These are phyloP conservation scores for Vigna hirtella DNA, from an alignment of 306 rosid genomes.

Conservation along the genomic window DNA sequence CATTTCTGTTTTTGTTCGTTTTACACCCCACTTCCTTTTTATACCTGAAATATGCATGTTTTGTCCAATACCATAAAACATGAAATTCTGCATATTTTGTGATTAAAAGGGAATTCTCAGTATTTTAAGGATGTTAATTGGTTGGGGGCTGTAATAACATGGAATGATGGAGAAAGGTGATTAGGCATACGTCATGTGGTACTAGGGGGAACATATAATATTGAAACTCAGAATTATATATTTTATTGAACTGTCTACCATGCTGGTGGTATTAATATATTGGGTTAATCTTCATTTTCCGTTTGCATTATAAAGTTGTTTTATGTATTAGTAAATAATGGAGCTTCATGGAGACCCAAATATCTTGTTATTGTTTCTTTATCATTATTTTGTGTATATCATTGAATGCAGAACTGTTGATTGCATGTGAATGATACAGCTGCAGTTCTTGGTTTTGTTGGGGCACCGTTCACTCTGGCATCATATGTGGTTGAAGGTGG, in stretches of 20 bases:
- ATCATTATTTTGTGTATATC: slow-evolving; percentile 17
- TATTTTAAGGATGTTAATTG: no score
- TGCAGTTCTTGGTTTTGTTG: slow-evolving; percentile 95
- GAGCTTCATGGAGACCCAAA: slow-evolving; percentile 2
- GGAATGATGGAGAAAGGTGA: slow-evolving; percentile 9
- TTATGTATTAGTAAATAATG: background rate
- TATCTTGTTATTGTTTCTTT: background rate
- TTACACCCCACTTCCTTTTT: slow-evolving; percentile 21
- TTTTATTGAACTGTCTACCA: slow-evolving; percentile 16
- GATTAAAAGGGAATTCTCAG: no score
- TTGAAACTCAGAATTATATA: slow-evolving; percentile 8
- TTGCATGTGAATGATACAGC: slow-evolving; percentile 85
- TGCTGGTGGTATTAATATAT: slow-evolving; percentile 26
- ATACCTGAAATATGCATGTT: no score
- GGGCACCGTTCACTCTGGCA: slow-evolving; percentile 97
- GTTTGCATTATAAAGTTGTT: slow-evolving; percentile 10
- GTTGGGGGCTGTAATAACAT: slow-evolving; percentile 28
- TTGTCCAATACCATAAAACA: no score
- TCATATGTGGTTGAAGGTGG: slow-evolving; percentile 99
- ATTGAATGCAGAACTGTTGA: slow-evolving; percentile 22
- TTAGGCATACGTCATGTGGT: slow-evolving; percentile 16
- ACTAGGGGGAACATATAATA: background rate
- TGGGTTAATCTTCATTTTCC: background rate
- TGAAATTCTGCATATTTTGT: no score
- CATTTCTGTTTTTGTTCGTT: slow-evolving; percentile 25